Evolutionary conservation across 208 protist genomes (phyloP), one percentile per base, ranked within the genome.

Genomic region (Crithidia bombi): DNA sequence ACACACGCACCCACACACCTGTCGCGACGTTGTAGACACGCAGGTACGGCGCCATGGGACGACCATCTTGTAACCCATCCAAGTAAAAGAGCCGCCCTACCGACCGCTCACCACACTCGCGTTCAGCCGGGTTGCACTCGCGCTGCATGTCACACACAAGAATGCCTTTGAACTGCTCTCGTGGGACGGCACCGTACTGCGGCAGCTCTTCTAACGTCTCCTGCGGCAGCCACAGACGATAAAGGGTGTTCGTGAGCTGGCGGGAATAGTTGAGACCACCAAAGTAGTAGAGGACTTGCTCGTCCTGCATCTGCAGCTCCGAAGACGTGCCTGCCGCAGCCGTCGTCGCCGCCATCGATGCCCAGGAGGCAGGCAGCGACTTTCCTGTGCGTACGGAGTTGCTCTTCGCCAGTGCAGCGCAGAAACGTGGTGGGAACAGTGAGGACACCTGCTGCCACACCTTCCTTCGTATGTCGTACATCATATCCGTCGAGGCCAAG

Each of bases 81-180:
- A 87, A 61, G 67, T 87, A 83, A 52, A 83, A 87, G n/a, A 87
- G 72, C 0, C 73, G 65, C 17, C 79, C 76, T 19, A 66, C 44
- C 6, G 75, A 38, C 1, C 17, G 15, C 50, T 65, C 49, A 5
- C 75, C 73, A 5, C 44, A 36, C 38, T 69, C 38, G 44, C 66
- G 66, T 47, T 69, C 74, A 3, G 47, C 62, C 12, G 74, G 75
- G 15, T 15, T 73, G 43, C 61, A 43, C 63, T 82, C 78, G 14
- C 52, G 52, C 69, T 83, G 74, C 58, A 86, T 71, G 46, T 87
- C 79, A 30, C 69, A 75, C 43, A 90, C 73, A 0, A 83, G 57
- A 17, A 78, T 41, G 36, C 79, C 81, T 43, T 87, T 84, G 68
- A 85, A 86, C 68, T 90, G 82, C 62, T 57, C 43, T 1, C 75